These are phyloP conservation scores for Petunia hybrid DNA, from an alignment of 305 asterid genomes.

Conservation along the genomic window DNA sequence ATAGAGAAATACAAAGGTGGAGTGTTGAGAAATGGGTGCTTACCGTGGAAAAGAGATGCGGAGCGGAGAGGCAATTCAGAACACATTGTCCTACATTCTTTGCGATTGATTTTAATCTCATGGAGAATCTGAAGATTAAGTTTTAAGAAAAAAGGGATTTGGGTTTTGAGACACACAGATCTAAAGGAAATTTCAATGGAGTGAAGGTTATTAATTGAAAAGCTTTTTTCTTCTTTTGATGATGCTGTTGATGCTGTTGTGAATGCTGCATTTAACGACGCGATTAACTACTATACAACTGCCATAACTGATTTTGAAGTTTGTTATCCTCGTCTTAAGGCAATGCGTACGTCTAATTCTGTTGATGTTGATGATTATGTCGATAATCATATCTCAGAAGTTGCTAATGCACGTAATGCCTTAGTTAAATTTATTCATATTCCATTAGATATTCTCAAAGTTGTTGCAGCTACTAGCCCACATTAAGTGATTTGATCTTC, in stretches of 20 bases:
- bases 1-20: too few relatives aligned
- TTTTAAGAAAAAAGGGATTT: too few relatives aligned
- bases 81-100: too few relatives aligned
- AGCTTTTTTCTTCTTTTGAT: too few relatives aligned
- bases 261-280: not conserved
- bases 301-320: conserved; percentile 29
- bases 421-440: conserved; percentile 31
- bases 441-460: conserved; percentile 20
- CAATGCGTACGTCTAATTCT: conserved; percentile 10
- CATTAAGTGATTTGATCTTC: not conserved
- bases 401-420: conserved; percentile 30
- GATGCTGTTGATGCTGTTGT: not conserved
- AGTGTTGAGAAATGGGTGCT: too few relatives aligned
- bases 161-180: too few relatives aligned
- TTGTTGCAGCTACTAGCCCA: conserved; percentile 3
- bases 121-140: too few relatives aligned
- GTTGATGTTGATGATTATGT: conserved; percentile 29
- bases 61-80: too few relatives aligned
- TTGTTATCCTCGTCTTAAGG: conserved; percentile 28
- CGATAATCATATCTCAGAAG: conserved; percentile 27
- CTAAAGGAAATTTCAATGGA: too few relatives aligned
- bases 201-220: too few relatives aligned
- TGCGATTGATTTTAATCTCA: too few relatives aligned
- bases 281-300: not conserved
- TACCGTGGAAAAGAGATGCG: too few relatives aligned